A percentile compares a stretch with the other conserved stretches of the same genome.
These are phyloP conservation scores for Xylariales sp. DNA, from an alignment of 2,329 filamentous ascomycete genomes.

Conservation along the genomic window DNA sequence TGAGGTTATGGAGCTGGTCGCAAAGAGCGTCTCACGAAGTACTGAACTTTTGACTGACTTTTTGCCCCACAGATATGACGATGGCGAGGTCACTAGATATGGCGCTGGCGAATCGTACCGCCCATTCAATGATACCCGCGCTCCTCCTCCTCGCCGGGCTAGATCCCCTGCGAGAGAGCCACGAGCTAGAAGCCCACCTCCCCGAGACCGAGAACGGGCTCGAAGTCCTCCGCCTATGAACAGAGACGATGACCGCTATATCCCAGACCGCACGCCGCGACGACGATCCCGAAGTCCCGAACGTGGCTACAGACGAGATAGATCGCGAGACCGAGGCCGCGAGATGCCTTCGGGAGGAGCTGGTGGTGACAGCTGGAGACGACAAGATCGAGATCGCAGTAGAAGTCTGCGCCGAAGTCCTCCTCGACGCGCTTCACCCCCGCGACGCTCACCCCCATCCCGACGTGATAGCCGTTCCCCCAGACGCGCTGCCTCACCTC, in stretches of 20 bases:
- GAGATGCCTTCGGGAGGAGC: constrained; percentile 2
- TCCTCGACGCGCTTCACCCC: constrained; percentile 28
- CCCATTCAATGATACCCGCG: constrained; percentile 49
- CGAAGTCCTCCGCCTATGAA: constrained; percentile 30
- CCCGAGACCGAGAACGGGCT: constrained; percentile 10
- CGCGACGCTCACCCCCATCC: constrained; percentile 25
- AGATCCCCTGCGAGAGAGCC: constrained; percentile 26
- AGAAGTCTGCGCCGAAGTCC: constrained; percentile 24
- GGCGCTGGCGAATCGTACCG: constrained; percentile 59
- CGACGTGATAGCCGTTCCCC: constrained; percentile 30
- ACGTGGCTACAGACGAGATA: constrained; percentile 36
- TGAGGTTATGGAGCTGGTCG: neutral
- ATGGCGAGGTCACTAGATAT: constrained; percentile 58
- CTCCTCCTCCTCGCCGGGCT: constrained; percentile 31
- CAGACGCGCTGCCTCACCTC: constrained; percentile 27
- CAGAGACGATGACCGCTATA: constrained; percentile 34
- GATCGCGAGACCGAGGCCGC: constrained; percentile 25
- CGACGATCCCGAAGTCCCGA: constrained; percentile 35
- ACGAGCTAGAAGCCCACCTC: constrained; percentile 33
- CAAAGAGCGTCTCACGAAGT: too few relatives aligned
- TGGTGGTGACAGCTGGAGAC: constrained; percentile 31
- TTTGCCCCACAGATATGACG: constrained; percentile 44
- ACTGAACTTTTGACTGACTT: too few relatives aligned
- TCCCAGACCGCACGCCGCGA: constrained; percentile 35
- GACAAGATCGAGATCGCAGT: constrained; percentile 35